Base-by-base conservation (phyloP, 2,329 filamentous ascomycete species). In the Lithohypha guttulata region DNA sequence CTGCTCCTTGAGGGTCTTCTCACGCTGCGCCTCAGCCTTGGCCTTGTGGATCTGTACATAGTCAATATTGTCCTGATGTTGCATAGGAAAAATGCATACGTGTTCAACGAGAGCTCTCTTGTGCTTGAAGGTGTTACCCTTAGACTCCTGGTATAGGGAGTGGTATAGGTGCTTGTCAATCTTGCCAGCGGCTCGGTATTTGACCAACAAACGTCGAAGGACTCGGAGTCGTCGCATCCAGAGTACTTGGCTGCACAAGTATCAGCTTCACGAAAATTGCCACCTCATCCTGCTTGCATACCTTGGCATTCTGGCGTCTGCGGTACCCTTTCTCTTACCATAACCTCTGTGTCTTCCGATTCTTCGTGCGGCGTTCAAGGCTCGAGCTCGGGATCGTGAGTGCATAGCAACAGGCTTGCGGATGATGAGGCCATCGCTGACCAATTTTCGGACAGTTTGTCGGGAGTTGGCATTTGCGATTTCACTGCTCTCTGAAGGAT, bases 81-180 rank as follows among this genome's bases (percentile, higher is more conserved):
- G 59, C 53, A 53, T 44, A 38, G 44, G 27, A 34, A 42, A 42
- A 41, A 40, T 60, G 85, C 91, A 64, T 93, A 98, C 91, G 77
- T 98, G 91, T 80, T 98, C 91, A 67, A 98, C 86, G 61, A 98
- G 81, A 64, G 87, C 91, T 73, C 91, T 83, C 87, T 96, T 98
- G 85, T 98, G 91, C 87, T 98, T 98, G 84, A 98, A 98, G 69
- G 91, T 89, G 82, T 98, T 98, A 93, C 91, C 93, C 87, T 98
- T 98, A 81, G 84, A 91, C 67, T 93, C 76, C 72, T 95, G 91
- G 80, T 98, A 98, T 20, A 98, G 85, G 76, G 96, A 87, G 80
- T 98, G 91, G 81, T 98, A 98, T 50, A 98, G 86, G 79, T 98
- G 91, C 82, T 98, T 98, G 77, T 98, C 91, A 68, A 98, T 98